Percentiles rank a stretch among this genome's conserved stretches.
phyloP scores from a whole-genome alignment of 805 yeast species.

The Ogataea thermomethanolica region DNA sequence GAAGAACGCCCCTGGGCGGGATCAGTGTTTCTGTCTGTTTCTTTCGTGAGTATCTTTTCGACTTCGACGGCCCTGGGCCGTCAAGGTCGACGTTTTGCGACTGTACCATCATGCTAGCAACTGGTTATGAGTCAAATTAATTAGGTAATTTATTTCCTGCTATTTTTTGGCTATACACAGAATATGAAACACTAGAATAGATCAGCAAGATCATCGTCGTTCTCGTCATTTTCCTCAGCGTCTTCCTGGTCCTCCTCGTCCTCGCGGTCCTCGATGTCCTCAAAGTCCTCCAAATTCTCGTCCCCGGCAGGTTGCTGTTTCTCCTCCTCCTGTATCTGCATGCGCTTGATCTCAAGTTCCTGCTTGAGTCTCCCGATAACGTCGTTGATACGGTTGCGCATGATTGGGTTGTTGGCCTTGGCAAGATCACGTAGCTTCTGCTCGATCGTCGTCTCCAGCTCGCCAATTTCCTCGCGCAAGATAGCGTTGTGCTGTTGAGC shows the following conservation, averaged over 20 bases:
- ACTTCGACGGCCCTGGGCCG: conserved; percentile 11
- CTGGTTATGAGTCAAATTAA: conserved; percentile 1
- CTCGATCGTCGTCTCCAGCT: conserved; percentile 71
- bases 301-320: conserved; percentile 33
- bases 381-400: conserved; percentile 81
- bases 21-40: conserved; percentile 25
- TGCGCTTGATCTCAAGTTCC: conserved; percentile 76
- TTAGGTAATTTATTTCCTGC: conserved; percentile 1
- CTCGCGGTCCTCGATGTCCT: conserved; percentile 39
- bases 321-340: conserved; percentile 44
- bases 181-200: conserved; percentile 18
- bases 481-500: conserved; percentile 63
- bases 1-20: conserved; percentile 33
- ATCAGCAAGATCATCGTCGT: conserved; percentile 32
- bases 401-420: conserved; percentile 76
- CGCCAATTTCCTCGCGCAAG: conserved; percentile 79
- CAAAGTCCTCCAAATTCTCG: conserved; percentile 7
- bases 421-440: conserved; percentile 70
- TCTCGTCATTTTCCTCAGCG: conserved; percentile 28
- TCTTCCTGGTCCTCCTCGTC: conserved; percentile 39
- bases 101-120: conserved; percentile 11
- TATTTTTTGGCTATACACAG: conserved; percentile 1
- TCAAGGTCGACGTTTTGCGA: conserved; percentile 5
- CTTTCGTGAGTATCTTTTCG: conserved; percentile 33
- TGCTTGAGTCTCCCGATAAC: conserved; percentile 73